Percentiles rank a stretch among this genome's conserved stretches.
These are phyloP conservation scores for Fragilaria radians DNA, from an alignment of 108 stramenopile genomes.

Conservation along the genomic window DNA sequence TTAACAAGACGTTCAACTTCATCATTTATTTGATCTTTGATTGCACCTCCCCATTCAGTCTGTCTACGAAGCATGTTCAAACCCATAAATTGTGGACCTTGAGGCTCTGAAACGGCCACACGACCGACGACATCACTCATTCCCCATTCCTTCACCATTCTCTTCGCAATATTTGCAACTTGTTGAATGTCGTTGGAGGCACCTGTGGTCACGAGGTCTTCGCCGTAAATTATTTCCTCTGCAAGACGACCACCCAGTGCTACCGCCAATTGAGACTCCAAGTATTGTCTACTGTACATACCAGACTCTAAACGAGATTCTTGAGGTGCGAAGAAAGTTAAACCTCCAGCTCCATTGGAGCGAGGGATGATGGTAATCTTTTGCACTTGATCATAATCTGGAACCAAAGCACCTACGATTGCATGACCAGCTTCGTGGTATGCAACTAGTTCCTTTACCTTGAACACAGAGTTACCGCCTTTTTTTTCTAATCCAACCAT, in stretches of 20 bases:
- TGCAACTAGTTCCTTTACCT: constrained; percentile 80
- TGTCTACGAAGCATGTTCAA: constrained; percentile 48
- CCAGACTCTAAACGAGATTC: constrained; percentile 89
- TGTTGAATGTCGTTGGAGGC: constrained; percentile 97
- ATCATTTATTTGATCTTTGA: constrained; percentile 64
- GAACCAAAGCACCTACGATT: constrained; percentile 84
- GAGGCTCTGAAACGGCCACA: constrained; percentile 69
- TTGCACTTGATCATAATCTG: constrained; percentile 92
- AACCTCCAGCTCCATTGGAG: constrained; percentile 87
- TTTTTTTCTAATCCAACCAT: constrained; percentile 96
- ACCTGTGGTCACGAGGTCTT: constrained; percentile 93
- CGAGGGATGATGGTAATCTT: constrained; percentile 96
- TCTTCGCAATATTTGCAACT: constrained; percentile 88
- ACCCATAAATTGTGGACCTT: constrained; percentile 73
- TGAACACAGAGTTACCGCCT: constrained; percentile 67
- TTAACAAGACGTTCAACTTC: constrained; percentile 95
- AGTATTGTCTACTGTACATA: constrained; percentile 87
- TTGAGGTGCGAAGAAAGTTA: constrained; percentile 93
- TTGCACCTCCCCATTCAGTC: constrained; percentile 73
- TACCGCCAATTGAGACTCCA: constrained; percentile 90
- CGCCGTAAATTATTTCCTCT: constrained; percentile 95
- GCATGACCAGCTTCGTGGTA: constrained; percentile 98
- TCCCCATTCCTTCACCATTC: constrained; percentile 96
- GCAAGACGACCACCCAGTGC: constrained; percentile 96
- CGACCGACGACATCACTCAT: constrained; percentile 92